Percentiles rank a stretch among this genome's conserved stretches.
Conservation (phyloP, 1,284 basidiomycete species). For the Phylloporus sp. region DNA sequence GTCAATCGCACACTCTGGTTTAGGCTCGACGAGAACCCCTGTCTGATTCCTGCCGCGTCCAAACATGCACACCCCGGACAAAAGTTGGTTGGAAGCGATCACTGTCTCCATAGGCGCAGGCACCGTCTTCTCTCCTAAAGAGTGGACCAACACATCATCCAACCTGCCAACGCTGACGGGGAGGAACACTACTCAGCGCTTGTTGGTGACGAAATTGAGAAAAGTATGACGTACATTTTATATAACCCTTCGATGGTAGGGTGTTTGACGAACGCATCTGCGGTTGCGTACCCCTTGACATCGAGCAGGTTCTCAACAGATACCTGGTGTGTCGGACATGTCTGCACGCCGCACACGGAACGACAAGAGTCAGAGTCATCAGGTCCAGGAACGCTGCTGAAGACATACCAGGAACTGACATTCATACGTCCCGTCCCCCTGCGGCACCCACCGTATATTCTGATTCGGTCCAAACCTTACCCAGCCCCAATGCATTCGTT, state of each 20-base stretch:
- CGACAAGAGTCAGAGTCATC: no score
- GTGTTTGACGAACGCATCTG: conserved; percentile 38
- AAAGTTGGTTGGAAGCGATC: neutral
- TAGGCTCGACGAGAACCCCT: conserved; percentile 43
- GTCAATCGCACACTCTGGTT: neutral
- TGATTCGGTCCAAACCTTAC: conserved; percentile 16
- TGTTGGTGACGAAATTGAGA: no score
- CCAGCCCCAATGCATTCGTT: conserved; percentile 33
- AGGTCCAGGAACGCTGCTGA: neutral
- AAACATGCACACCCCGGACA: neutral
- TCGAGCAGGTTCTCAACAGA: conserved; percentile 38
- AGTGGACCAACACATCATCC: conserved; percentile 28
- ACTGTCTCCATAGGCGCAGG: conserved; percentile 24
- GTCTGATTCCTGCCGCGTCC: conserved; percentile 35
- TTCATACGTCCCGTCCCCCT: conserved; percentile 35
- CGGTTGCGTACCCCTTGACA: conserved; percentile 37
- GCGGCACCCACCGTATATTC: conserved; percentile 27
- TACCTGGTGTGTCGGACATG: neutral
- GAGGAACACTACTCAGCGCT: neutral
- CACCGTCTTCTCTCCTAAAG: conserved; percentile 30
- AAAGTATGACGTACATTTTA: conserved; percentile 43
- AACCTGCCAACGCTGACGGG: conserved; percentile 31
- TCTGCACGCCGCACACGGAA: no score
- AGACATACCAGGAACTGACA: neutral
- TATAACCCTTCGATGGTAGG: conserved; percentile 35